Evolutionary conservation across 2,329 filamentous ascomycete genomes (phyloP).

Genomic region (Helminthosporium solani): DNA sequence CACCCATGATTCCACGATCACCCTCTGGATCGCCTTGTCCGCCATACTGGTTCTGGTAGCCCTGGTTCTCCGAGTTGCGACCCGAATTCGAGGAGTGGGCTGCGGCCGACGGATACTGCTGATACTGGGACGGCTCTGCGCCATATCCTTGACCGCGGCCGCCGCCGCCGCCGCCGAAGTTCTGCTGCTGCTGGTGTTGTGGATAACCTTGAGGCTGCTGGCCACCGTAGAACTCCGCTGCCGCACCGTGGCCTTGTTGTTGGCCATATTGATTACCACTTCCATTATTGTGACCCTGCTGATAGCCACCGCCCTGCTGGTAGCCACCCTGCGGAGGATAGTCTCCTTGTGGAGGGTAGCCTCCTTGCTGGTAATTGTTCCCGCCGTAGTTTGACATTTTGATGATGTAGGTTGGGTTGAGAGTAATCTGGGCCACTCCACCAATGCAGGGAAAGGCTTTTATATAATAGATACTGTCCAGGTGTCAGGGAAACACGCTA

Average conservation of each 20-base stretch:
- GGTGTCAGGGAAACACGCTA: no score
- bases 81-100: conserved; percentile 23
- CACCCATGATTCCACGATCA: conserved; percentile 31
- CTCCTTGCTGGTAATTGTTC: conserved; percentile 7
- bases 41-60: conserved; percentile 23
- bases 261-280: conserved; percentile 13
- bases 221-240: background rate
- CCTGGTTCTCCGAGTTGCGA: conserved; percentile 26
- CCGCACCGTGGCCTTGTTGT: conserved; percentile 13
- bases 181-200: conserved; percentile 15
- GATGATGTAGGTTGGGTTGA: background rate
- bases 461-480: background rate
- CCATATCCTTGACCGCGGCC: conserved; percentile 14
- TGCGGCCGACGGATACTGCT: conserved; percentile 23
- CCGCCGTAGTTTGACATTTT: conserved; percentile 16
- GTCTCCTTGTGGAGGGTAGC: no score
- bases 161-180: conserved; percentile 10
- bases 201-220: conserved; percentile 6
- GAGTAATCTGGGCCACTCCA: background rate
- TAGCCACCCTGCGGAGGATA: no score
- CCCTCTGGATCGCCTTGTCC: conserved; percentile 24
- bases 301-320: background rate
- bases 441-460: background rate
- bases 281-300: conserved; percentile 11
- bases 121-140: conserved; percentile 25